Conservation (phyloP, 768 basidiomycete species). For the Lactarius akahatsu region DNA sequence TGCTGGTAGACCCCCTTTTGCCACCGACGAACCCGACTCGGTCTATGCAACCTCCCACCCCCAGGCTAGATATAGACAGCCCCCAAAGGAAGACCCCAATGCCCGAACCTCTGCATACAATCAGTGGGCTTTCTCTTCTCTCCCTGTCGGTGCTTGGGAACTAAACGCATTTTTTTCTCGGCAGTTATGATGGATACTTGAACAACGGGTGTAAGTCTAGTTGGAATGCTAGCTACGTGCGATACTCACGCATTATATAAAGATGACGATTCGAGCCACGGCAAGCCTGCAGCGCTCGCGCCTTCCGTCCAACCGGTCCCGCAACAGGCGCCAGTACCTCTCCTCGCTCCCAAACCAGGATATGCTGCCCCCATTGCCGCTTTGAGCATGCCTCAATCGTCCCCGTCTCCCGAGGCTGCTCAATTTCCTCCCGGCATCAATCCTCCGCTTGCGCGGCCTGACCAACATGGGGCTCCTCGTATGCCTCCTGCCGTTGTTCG, state of each 20-base stretch:
- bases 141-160: slow-evolving; percentile 13
- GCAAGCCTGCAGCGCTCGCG: slow-evolving; percentile 26
- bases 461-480: slow-evolving; percentile 31
- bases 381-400: slow-evolving; percentile 55
- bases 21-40: slow-evolving; percentile 65
- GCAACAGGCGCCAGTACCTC: slow-evolving; percentile 38
- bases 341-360: slow-evolving; percentile 71
- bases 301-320: slow-evolving; percentile 13
- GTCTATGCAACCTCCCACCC: slow-evolving; percentile 50
- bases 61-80: slow-evolving; percentile 43
- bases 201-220: slow-evolving; percentile 50
- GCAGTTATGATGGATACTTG: slow-evolving; percentile 66
- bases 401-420: slow-evolving; percentile 35
- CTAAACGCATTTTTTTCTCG: slow-evolving; percentile 17
- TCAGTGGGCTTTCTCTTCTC: slow-evolving; percentile 49
- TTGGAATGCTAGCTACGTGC: slow-evolving; percentile 50
- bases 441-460: slow-evolving; percentile 26
- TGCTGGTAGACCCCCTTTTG: slow-evolving; percentile 64
- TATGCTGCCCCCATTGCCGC: slow-evolving; percentile 70
- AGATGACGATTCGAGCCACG: slow-evolving; percentile 45
- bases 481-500: slow-evolving; percentile 30
- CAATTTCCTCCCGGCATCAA: slow-evolving; percentile 39
- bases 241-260: slow-evolving; percentile 46
- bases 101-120: slow-evolving; percentile 62
- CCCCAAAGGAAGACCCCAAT: slow-evolving; percentile 48